A percentile compares a stretch with the other conserved stretches of the same genome.
Conservation (phyloP, 306 rosid species). For the Pyrus bretschneideri region DNA sequence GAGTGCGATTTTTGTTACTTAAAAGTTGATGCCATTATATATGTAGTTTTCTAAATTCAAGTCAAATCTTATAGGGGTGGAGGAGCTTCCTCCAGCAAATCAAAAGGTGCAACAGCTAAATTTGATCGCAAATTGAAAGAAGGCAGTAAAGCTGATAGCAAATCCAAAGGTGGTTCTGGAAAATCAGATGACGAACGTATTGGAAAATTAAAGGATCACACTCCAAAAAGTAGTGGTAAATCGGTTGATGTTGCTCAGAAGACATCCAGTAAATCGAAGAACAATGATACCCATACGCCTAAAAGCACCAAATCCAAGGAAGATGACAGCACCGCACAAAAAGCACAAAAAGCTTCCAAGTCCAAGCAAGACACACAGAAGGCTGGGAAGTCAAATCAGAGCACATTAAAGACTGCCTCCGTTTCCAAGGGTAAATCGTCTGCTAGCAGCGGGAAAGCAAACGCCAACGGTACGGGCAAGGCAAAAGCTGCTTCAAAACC, state of each 20-base stretch:
- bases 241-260: constrained; percentile 32
- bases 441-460: constrained; percentile 47
- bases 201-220: constrained; percentile 53
- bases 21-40: not conserved
- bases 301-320: constrained; percentile 52
- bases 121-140: constrained; percentile 34
- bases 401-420: constrained; percentile 35
- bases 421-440: constrained; percentile 48
- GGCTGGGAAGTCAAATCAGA: constrained; percentile 53
- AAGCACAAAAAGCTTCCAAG: constrained; percentile 35
- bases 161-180: constrained; percentile 44
- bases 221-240: constrained; percentile 42
- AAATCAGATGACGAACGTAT: constrained; percentile 35
- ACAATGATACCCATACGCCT: constrained; percentile 26
- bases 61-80: constrained; percentile 38
- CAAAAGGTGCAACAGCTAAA: constrained; percentile 37
- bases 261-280: constrained; percentile 42
- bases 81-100: constrained; percentile 55
- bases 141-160: constrained; percentile 33
- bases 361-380: constrained; percentile 50
- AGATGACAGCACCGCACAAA: constrained; percentile 38
- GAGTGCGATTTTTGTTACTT: constrained; percentile 18
- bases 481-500: constrained; percentile 38
- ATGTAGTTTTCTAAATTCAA: constrained; percentile 15
- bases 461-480: constrained; percentile 38